Evolutionary conservation across 306 rosid genomes (phyloP).

Genomic region (Datisca glomerata): DNA sequence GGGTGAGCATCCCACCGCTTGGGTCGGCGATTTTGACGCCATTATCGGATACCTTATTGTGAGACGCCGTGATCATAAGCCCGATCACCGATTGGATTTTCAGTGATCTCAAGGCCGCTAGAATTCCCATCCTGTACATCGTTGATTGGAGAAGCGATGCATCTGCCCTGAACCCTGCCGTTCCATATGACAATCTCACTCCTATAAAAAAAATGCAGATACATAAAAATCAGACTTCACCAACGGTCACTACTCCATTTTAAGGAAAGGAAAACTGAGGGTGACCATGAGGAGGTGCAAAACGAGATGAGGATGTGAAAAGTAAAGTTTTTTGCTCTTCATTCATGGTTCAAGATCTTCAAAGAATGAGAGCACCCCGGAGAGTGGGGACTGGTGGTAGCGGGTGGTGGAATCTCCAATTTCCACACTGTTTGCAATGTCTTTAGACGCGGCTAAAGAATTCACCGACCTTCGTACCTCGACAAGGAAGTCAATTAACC

Average conservation of each 20-base stretch:
- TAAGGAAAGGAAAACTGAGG: not conserved
- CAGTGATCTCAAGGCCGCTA: conserved; percentile 70
- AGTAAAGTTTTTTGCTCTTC: conserved; percentile 47
- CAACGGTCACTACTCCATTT: not conserved
- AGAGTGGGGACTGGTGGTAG: too few relatives aligned
- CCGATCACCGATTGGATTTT: conserved; percentile 54
- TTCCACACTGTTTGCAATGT: too few relatives aligned
- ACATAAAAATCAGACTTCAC: not conserved
- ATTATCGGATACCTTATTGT: conserved; percentile 71
- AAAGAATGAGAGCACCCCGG: too few relatives aligned
- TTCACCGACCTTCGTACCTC: too few relatives aligned
- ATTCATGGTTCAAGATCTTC: conserved; percentile 46
- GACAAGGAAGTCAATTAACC: too few relatives aligned
- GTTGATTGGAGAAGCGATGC: conserved; percentile 58
- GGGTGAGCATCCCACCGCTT: conserved; percentile 78
- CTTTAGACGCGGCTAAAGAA: too few relatives aligned
- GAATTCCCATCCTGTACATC: conserved; percentile 54
- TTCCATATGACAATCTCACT: conserved; percentile 62
- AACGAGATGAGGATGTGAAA: conserved; percentile 38
- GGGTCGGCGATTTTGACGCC: conserved; percentile 87
- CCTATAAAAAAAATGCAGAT: conserved; percentile 19
- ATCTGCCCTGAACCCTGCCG: conserved; percentile 80
- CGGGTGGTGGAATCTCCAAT: too few relatives aligned
- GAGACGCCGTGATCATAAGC: conserved; percentile 86
- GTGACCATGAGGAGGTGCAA: conserved; percentile 47